Conservation (phyloP, 805 yeast genomes). For the Candida methanosorbosa region DNA sequence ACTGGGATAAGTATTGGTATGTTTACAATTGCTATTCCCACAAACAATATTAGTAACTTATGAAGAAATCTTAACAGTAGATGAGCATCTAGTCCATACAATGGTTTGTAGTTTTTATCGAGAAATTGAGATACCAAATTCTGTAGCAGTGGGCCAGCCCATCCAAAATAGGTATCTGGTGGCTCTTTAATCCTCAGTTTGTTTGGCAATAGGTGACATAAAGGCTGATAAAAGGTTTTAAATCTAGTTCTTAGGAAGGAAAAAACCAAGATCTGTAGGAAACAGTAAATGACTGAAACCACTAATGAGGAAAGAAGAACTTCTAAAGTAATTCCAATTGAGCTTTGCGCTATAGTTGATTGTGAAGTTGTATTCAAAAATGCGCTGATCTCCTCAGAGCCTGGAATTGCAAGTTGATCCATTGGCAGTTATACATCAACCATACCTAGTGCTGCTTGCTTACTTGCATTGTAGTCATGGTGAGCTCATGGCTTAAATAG, state of each 20-base stretch:
- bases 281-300: slow-evolving; percentile 45
- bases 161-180: slow-evolving; percentile 36
- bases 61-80: slow-evolving; percentile 57
- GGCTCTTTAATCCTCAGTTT: slow-evolving; percentile 29
- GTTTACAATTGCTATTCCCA: slow-evolving; percentile 42
- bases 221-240: slow-evolving; percentile 45
- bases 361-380: slow-evolving; percentile 7
- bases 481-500: too few species aligned
- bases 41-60: slow-evolving; percentile 42
- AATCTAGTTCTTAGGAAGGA: slow-evolving; percentile 27
- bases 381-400: too few species aligned
- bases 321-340: slow-evolving; percentile 47
- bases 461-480: too few species aligned
- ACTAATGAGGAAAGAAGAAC: slow-evolving; percentile 48
- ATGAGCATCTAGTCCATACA: slow-evolving; percentile 62
- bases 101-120: slow-evolving; percentile 32
- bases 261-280: slow-evolving; percentile 39
- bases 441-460: too few species aligned
- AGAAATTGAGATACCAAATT: too few species aligned
- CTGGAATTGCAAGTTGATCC: too few species aligned
- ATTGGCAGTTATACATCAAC: too few species aligned
- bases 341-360: slow-evolving; percentile 11
- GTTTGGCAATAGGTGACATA: slow-evolving; percentile 34
- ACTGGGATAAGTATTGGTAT: slow-evolving; percentile 58
- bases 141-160: too few species aligned